A percentile compares a stretch with the other conserved stretches of the same genome.
phyloP scores from a whole-genome alignment of 2,329 filamentous ascomycete genomes.

The Fusarium sp. region DNA sequence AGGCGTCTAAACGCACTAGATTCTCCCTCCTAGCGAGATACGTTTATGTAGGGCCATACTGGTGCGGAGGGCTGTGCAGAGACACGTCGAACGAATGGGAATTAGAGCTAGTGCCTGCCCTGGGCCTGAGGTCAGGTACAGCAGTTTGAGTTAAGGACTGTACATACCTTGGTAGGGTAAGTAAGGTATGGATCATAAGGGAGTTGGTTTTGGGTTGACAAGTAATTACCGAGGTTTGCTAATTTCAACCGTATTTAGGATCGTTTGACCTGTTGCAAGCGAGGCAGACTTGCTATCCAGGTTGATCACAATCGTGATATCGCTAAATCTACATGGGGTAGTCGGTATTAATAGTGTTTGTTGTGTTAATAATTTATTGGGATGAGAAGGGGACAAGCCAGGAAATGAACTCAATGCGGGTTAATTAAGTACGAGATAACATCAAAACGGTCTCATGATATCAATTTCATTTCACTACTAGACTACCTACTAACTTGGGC shows the following conservation, averaged over 20 bases:
- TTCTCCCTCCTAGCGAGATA: not conserved
- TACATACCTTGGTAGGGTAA: too few species aligned
- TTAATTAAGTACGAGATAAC: not conserved
- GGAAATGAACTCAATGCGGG: not conserved
- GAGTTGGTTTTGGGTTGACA: not conserved
- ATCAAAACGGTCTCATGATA: not conserved
- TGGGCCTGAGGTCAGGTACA: not conserved
- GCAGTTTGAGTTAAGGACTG: not conserved
- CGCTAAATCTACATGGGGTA: slow-evolving; percentile 2
- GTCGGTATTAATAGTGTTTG: not conserved
- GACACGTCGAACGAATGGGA: slow-evolving; percentile 38
- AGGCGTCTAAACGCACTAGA: slow-evolving; percentile 12
- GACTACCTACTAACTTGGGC: too few species aligned
- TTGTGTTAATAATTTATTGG: not conserved
- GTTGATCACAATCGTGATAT: slow-evolving; percentile 20
- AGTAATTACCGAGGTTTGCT: slow-evolving; percentile 20
- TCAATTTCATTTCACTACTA: not conserved
- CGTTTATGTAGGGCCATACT: slow-evolving; percentile 7
- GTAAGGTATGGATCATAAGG: not conserved
- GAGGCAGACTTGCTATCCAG: slow-evolving; percentile 8
- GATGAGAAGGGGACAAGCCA: not conserved
- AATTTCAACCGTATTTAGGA: slow-evolving; percentile 34
- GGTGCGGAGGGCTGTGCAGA: slow-evolving; percentile 40
- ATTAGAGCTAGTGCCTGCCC: slow-evolving; percentile 6
- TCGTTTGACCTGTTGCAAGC: slow-evolving; percentile 14